Conservation (phyloP, 805 yeast genomes). For the Priceomyces fermenticarens region DNA sequence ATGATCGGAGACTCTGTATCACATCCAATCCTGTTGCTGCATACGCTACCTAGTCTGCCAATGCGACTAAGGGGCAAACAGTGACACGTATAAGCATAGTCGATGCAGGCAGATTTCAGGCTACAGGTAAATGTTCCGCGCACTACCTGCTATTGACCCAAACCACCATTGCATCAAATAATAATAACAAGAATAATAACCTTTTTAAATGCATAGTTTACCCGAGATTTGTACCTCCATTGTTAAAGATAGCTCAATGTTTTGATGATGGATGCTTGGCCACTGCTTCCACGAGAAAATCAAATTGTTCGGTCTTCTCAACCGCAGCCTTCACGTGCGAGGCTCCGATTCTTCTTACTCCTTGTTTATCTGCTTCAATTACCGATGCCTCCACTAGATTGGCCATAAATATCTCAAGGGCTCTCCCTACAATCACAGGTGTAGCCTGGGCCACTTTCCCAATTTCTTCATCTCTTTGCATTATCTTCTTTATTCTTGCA, state of each 20-base stretch:
- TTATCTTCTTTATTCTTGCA: constrained; percentile 90
- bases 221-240: too few relatives aligned
- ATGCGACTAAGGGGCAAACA: too few relatives aligned
- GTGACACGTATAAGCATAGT: too few relatives aligned
- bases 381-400: constrained; percentile 83
- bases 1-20: too few relatives aligned
- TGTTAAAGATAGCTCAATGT: constrained; percentile 7
- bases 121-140: too few relatives aligned
- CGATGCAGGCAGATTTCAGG: too few relatives aligned
- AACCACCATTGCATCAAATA: too few relatives aligned
- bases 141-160: too few relatives aligned
- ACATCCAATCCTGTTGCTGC: too few relatives aligned
- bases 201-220: too few relatives aligned
- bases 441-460: constrained; percentile 99
- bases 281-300: constrained; percentile 79
- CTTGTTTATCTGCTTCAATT: constrained; percentile 68
- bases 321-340: constrained; percentile 83
- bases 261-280: constrained; percentile 51
- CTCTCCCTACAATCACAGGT: constrained; percentile 96
- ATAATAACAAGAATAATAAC: too few relatives aligned
- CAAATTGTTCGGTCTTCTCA: constrained; percentile 83
- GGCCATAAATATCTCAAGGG: constrained; percentile 88
- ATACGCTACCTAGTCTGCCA: too few relatives aligned
- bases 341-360: constrained; percentile 78
- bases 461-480: constrained; percentile 98